Percentiles rank a stretch among this genome's conserved stretches.
These are phyloP conservation scores for Psidium friedrichsthalianum DNA, from an alignment of 345 rosid genomes.

Conservation along the genomic window DNA sequence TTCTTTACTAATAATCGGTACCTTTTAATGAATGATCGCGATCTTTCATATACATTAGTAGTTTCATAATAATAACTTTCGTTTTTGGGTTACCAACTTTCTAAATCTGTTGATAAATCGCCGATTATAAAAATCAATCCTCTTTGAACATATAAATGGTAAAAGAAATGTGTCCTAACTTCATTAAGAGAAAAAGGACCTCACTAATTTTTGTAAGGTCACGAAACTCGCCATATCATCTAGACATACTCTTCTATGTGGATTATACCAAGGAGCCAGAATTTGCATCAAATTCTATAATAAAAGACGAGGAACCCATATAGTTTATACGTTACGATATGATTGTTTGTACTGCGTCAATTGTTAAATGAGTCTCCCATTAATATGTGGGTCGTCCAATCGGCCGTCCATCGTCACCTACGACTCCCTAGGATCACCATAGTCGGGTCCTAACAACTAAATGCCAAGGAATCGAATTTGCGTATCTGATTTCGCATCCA, in stretches of 20 bases:
- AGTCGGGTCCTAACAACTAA: no score
- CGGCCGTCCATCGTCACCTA: no score
- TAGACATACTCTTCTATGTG: not conserved
- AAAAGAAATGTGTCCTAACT: not conserved
- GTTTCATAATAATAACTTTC: not conserved
- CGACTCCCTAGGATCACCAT: no score
- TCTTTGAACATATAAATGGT: not conserved
- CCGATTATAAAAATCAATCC: not conserved
- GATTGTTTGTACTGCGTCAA: not conserved
- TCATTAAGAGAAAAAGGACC: not conserved
- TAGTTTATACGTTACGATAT: not conserved
- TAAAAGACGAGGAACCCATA: not conserved
- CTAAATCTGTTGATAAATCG: not conserved
- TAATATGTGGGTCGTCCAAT: no score
- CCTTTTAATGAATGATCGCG: not conserved
- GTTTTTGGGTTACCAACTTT: not conserved
- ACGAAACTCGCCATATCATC: not conserved
- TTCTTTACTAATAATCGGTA: not conserved
- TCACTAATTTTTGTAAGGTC: not conserved
- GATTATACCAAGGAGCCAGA: not conserved
- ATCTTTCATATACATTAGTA: not conserved
- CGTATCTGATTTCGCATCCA: no score
- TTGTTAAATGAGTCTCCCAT: not conserved
- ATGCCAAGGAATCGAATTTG: no score
- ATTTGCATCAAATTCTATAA: not conserved